Conservation (phyloP, 192 early-diverging fungal species). For the Spinellus fusiger region DNA sequence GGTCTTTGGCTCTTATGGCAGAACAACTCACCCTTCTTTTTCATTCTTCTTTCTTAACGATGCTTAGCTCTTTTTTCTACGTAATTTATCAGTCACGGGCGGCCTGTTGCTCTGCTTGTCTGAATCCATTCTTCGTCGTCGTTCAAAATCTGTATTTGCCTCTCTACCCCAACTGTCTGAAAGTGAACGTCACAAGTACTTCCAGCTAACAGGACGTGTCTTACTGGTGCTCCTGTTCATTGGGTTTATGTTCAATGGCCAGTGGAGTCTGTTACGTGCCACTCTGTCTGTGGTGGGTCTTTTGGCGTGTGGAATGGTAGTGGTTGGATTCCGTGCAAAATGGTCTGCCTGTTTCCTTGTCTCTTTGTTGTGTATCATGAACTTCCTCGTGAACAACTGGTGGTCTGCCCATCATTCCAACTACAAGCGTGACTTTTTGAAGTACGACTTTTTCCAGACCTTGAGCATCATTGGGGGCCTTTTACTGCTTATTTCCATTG, state of each 20-base stretch:
- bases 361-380: slow-evolving; percentile 78
- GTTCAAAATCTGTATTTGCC: slow-evolving; percentile 73
- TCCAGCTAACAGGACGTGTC: slow-evolving; percentile 86
- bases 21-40: neutral
- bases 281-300: slow-evolving; percentile 71
- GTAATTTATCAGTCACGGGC: slow-evolving; percentile 85
- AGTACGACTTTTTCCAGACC: slow-evolving; percentile 99
- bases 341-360: slow-evolving; percentile 91
- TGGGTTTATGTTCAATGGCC: slow-evolving; percentile 81
- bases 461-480: slow-evolving; percentile 96
- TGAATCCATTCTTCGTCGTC: slow-evolving; percentile 53
- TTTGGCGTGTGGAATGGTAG: slow-evolving; percentile 86
- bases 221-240: slow-evolving; percentile 89
- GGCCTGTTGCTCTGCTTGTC: slow-evolving; percentile 91
- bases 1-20: too few relatives aligned
- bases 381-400: slow-evolving; percentile 94
- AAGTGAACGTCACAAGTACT: slow-evolving; percentile 77
- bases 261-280: slow-evolving; percentile 63
- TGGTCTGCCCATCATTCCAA: slow-evolving; percentile 82
- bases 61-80: slow-evolving; percentile 65
- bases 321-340: slow-evolving; percentile 95
- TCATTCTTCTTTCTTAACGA: neutral
- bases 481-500: slow-evolving; percentile 84
- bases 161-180: slow-evolving; percentile 82
- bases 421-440: slow-evolving; percentile 84